A percentile compares a stretch with the other conserved stretches of the same genome.
Evolutionary conservation across 2,329 filamentous ascomycete genomes (phyloP).

Genomic region (Teratosphaeria destructans): DNA sequence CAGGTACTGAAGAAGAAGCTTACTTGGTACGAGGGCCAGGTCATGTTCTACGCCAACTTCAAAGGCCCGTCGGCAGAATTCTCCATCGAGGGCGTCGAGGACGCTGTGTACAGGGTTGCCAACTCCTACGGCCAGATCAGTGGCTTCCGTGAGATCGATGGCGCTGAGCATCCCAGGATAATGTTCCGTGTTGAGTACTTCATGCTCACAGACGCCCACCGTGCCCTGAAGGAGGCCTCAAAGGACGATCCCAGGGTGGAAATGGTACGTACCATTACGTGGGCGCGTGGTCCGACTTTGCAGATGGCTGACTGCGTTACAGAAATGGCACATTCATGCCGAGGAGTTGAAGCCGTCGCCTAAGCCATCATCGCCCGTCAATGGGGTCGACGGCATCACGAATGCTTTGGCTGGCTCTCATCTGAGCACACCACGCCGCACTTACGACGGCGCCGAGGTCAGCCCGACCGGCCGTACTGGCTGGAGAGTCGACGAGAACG

Average conservation of each 20-base stretch:
- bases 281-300: no score
- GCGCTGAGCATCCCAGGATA: slow-evolving; percentile 5
- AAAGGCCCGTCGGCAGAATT: slow-evolving; percentile 7
- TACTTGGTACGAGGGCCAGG: slow-evolving; percentile 18
- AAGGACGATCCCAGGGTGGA: slow-evolving; percentile 3
- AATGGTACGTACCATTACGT: slow-evolving; percentile 8
- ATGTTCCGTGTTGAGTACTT: slow-evolving; percentile 21
- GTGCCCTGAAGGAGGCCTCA: slow-evolving; percentile 5
- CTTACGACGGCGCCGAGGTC: neutral
- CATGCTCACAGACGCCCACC: slow-evolving; percentile 14
- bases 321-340: slow-evolving; percentile 3
- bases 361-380: neutral
- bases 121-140: slow-evolving; percentile 14
- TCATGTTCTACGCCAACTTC: slow-evolving; percentile 12
- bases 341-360: neutral
- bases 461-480: slow-evolving; percentile 22
- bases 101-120: slow-evolving; percentile 9
- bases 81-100: slow-evolving; percentile 2
- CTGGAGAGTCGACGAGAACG: slow-evolving; percentile 10
- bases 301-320: slow-evolving; percentile 2
- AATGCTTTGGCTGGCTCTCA: neutral
- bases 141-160: slow-evolving; percentile 9
- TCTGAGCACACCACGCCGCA: slow-evolving; percentile 1
- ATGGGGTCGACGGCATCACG: neutral
- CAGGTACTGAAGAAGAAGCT: neutral